Conservation (phyloP, 2,329 filamentous ascomycete species). For the Cyclaneusma minus region DNA sequence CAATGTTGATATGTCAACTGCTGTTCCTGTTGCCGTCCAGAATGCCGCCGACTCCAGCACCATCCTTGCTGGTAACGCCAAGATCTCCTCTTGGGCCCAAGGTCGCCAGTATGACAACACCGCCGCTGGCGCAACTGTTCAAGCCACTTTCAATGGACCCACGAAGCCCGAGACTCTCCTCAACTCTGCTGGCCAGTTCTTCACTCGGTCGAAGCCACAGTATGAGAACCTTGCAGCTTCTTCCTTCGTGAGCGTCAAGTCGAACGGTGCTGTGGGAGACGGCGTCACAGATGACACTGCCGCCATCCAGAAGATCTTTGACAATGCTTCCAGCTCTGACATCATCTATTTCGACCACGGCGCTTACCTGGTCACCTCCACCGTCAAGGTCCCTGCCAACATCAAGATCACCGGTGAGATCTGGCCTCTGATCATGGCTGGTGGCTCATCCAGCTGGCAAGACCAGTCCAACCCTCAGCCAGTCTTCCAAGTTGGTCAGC, state of each 20-base stretch:
- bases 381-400: conserved; percentile 58
- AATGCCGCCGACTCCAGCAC: conserved; percentile 36
- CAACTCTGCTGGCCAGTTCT: conserved; percentile 48
- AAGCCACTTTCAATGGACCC: conserved; percentile 38
- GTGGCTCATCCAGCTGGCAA: conserved; percentile 53
- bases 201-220: conserved; percentile 78
- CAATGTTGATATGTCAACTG: conserved; percentile 69
- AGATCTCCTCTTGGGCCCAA: conserved; percentile 61
- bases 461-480: conserved; percentile 63
- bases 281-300: conserved; percentile 75
- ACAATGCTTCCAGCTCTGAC: conserved; percentile 46
- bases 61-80: conserved; percentile 54
- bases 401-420: conserved; percentile 84
- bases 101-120: conserved; percentile 53
- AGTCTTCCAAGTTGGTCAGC: conserved; percentile 72
- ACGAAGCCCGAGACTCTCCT: conserved; percentile 54
- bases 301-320: conserved; percentile 64
- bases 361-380: conserved; percentile 54
- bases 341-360: conserved; percentile 66
- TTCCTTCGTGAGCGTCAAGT: conserved; percentile 71
- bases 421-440: conserved; percentile 80
- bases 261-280: conserved; percentile 72
- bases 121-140: conserved; percentile 34
- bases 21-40: conserved; percentile 50
- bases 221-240: conserved; percentile 55